phyloP scores from a whole-genome alignment of 192 early-diverging fungal species.

The Entophlyctis luteolus region DNA sequence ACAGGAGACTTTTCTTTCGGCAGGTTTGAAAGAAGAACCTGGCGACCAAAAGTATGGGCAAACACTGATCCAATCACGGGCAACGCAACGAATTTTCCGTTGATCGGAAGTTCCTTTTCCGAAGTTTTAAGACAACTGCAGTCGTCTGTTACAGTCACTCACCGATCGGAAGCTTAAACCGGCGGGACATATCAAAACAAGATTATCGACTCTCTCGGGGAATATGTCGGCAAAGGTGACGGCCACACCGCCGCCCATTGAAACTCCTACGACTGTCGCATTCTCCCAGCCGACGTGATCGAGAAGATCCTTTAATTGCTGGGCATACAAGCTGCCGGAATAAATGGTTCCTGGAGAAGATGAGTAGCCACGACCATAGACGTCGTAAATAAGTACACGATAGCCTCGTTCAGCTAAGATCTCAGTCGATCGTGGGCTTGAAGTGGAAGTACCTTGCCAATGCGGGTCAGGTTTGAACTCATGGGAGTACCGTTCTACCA shows the following conservation, averaged over 20 bases:
- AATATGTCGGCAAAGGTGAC: slow-evolving; percentile 37
- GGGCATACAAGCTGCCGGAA: slow-evolving; percentile 35
- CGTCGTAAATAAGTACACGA: slow-evolving; percentile 42
- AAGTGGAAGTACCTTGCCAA: slow-evolving; percentile 5
- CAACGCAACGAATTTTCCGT: neutral
- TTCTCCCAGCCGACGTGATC: slow-evolving; percentile 45
- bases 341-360: slow-evolving; percentile 37
- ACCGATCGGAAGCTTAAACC: slow-evolving; percentile 23
- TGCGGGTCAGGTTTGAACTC: neutral
- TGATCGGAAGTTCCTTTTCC: slow-evolving; percentile 12
- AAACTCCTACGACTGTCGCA: slow-evolving; percentile 39
- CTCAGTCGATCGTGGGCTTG: slow-evolving; percentile 6
- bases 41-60: neutral
- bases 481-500: neutral
- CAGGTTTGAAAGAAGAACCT: neutral
- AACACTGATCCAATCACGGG: neutral
- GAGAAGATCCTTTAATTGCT: slow-evolving; percentile 41
- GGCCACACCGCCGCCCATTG: slow-evolving; percentile 48
- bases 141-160: neutral
- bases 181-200: slow-evolving; percentile 45
- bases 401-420: slow-evolving; percentile 35
- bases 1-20: neutral
- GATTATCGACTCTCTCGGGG: slow-evolving; percentile 39
- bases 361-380: slow-evolving; percentile 47
- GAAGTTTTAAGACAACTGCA: neutral